Evolutionary conservation across 2,329 filamentous ascomycete genomes (phyloP).

Genomic region (Epichloe sibirici): DNA sequence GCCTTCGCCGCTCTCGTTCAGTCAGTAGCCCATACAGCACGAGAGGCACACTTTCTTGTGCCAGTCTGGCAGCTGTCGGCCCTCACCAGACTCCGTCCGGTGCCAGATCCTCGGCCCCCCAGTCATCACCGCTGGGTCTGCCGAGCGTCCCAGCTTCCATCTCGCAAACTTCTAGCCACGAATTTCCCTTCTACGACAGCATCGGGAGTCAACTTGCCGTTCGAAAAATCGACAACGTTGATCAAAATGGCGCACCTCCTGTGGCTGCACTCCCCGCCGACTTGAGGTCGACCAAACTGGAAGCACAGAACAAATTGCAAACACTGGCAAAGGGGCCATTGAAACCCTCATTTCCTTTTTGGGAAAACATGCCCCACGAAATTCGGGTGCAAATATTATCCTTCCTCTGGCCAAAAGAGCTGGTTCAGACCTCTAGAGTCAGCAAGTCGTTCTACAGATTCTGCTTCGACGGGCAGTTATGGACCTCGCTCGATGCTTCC

Average conservation of each 20-base stretch:
- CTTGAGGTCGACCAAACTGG: conserved; percentile 32
- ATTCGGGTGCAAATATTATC: conserved; percentile 66
- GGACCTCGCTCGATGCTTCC: conserved; percentile 72
- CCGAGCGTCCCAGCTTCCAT: conserved; percentile 24
- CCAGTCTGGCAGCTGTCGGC: conserved; percentile 34
- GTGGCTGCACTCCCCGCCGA: conserved; percentile 55
- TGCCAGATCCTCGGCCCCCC: conserved; percentile 20
- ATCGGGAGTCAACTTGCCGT: conserved; percentile 37
- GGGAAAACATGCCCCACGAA: conserved; percentile 72
- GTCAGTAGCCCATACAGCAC: conserved; percentile 55
- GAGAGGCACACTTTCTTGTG: conserved; percentile 40
- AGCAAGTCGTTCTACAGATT: conserved; percentile 67
- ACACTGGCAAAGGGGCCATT: conserved; percentile 9
- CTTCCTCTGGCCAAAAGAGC: conserved; percentile 66
- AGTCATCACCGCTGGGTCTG: conserved; percentile 28
- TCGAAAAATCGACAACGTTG: conserved; percentile 42
- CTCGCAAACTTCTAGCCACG: conserved; percentile 27
- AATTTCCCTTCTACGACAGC: conserved; percentile 27
- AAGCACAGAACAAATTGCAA: conserved; percentile 11
- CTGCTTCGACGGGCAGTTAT: conserved; percentile 92
- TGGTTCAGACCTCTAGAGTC: conserved; percentile 66
- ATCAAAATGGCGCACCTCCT: conserved; percentile 23
- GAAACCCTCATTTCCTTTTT: conserved; percentile 50
- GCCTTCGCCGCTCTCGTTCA: conserved; percentile 51
- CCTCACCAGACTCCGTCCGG: conserved; percentile 17